phyloP scores from a whole-genome alignment of 2,329 filamentous ascomycete species.

The Paecilomyces fulvus region DNA sequence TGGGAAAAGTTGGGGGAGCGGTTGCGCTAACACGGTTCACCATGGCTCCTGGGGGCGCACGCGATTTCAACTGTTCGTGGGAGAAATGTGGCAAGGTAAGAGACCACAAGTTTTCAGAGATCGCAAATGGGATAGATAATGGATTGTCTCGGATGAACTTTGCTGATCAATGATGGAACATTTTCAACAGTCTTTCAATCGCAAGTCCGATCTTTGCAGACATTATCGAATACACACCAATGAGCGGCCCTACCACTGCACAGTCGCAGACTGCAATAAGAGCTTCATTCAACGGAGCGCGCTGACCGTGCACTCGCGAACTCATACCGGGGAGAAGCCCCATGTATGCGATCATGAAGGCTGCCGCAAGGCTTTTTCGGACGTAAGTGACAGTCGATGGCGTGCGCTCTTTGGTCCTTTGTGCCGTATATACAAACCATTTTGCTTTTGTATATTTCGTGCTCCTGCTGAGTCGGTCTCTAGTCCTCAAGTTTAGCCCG shows the following conservation, averaged over 20 bases:
- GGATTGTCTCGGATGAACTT: neutral
- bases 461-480: conserved; percentile 4
- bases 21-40: conserved; percentile 8
- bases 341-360: conserved; percentile 35
- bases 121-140: neutral
- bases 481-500: conserved; percentile 34
- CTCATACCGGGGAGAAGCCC: conserved; percentile 38
- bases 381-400: conserved; percentile 23
- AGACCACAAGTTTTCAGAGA: neutral
- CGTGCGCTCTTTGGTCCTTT: neutral
- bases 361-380: conserved; percentile 37
- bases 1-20: neutral
- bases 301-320: conserved; percentile 38
- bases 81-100: conserved; percentile 36
- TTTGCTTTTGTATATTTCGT: neutral
- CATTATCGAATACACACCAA: conserved; percentile 42
- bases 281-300: conserved; percentile 42
- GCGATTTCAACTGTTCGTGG: conserved; percentile 38
- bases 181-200: conserved; percentile 36
- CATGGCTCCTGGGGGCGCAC: conserved; percentile 34
- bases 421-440: neutral
- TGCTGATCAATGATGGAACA: conserved; percentile 2
- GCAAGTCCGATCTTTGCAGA: conserved; percentile 40
- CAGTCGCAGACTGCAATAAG: conserved; percentile 37
- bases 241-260: conserved; percentile 40